Percentiles rank a stretch among this genome's conserved stretches.
Conservation (phyloP, 345 rosid species). For the Litchi chinensis region DNA sequence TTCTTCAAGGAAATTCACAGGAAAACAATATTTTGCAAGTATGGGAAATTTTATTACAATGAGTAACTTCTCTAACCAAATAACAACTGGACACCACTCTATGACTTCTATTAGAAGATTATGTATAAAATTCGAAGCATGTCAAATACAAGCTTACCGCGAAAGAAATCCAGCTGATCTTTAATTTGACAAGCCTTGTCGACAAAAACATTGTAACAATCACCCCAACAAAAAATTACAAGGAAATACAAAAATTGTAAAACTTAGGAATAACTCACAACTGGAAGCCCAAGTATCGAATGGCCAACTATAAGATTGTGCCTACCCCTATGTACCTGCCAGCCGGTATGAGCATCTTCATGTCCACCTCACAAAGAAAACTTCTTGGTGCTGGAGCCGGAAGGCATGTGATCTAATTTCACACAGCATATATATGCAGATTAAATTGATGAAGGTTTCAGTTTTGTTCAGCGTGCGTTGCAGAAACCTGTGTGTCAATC, state of each 20-base stretch:
- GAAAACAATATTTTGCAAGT: background rate
- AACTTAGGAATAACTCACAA: constrained; percentile 23
- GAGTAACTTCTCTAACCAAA: constrained; percentile 26
- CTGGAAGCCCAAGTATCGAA: constrained; percentile 21
- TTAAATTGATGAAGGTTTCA: constrained; percentile 19
- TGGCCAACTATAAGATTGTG: constrained; percentile 21
- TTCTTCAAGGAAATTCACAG: background rate
- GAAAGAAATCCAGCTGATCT: constrained; percentile 26
- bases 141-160: constrained; percentile 34
- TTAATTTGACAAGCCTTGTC: constrained; percentile 16
- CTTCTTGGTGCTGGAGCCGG: constrained; percentile 8
- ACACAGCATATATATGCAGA: constrained; percentile 10
- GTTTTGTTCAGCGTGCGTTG: constrained; percentile 53
- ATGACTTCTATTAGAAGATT: constrained; percentile 35
- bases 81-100: constrained; percentile 27
- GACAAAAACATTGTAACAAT: constrained; percentile 26
- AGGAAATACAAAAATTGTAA: constrained; percentile 14
- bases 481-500: constrained; percentile 44
- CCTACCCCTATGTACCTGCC: constrained; percentile 28
- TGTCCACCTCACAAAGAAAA: constrained; percentile 9
- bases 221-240: constrained; percentile 26
- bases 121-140: constrained; percentile 42
- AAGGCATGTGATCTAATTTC: constrained; percentile 27
- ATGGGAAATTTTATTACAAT: constrained; percentile 20
- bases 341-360: constrained; percentile 18